Conservation (phyloP, 495 filamentous ascomycete genomes). For the Talaromyces trachyspermus region DNA sequence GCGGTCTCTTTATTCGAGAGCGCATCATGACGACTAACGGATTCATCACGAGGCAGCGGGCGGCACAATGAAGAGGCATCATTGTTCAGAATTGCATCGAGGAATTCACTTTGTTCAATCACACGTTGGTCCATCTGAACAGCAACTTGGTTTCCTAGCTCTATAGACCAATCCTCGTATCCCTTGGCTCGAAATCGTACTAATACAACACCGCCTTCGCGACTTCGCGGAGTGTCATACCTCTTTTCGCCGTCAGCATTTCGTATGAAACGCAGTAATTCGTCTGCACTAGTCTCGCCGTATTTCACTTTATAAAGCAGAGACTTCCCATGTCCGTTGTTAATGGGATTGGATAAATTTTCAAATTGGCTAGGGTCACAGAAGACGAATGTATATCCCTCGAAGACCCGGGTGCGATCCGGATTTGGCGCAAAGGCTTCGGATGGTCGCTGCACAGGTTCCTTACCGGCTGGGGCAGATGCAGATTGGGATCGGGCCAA, state of each 20-base stretch:
- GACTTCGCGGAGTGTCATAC: constrained; percentile 50
- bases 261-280: constrained; percentile 72
- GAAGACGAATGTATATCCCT: constrained; percentile 85
- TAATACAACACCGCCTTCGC: constrained; percentile 65
- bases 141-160: constrained; percentile 60
- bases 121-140: constrained; percentile 67
- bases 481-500: constrained; percentile 69
- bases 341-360: constrained; percentile 64
- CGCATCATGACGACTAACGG: background rate
- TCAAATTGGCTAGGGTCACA: constrained; percentile 73
- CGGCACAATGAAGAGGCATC: constrained; percentile 64
- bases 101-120: constrained; percentile 85
- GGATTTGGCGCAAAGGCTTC: constrained; percentile 63
- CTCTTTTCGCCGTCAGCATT: constrained; percentile 67
- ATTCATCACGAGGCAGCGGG: constrained; percentile 42
- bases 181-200: constrained; percentile 67
- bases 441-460: constrained; percentile 55
- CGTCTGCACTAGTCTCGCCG: constrained; percentile 62
- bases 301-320: constrained; percentile 53
- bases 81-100: constrained; percentile 78
- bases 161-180: constrained; percentile 59
- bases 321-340: constrained; percentile 75
- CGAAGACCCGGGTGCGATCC: constrained; percentile 62
- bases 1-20: constrained; percentile 12
- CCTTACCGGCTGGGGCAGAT: constrained; percentile 71